phyloP scores from a whole-genome alignment of 208 protist species.

The Lotmaria passim region DNA sequence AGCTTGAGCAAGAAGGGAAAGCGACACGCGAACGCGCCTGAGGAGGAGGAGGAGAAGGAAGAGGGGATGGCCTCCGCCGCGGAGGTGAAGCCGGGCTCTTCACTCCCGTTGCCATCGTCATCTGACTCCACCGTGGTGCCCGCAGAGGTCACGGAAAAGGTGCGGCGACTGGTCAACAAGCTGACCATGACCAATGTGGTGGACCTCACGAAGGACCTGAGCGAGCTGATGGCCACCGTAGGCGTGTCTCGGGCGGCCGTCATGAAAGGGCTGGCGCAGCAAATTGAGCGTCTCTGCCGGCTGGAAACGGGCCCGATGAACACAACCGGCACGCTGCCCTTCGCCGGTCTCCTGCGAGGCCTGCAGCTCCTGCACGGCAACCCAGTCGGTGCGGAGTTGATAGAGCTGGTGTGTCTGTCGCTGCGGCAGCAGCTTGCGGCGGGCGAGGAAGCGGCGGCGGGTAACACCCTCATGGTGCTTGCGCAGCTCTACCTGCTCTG shows the following conservation, averaged over 20 bases:
- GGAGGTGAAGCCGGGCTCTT: not conserved
- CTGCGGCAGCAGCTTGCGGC: constrained; percentile 53
- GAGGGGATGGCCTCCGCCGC: not conserved
- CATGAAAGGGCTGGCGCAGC: constrained; percentile 49
- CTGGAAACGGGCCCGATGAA: constrained; percentile 63
- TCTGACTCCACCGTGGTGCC: constrained; percentile 26
- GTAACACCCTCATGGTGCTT: constrained; percentile 70
- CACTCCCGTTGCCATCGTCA: not conserved
- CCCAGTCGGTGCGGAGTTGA: constrained; percentile 67
- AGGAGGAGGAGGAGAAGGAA: not conserved
- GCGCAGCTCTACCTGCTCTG: constrained; percentile 77
- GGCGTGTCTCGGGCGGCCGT: constrained; percentile 62
- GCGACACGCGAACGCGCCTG: not conserved
- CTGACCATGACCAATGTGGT: constrained; percentile 82
- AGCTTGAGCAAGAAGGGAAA: not conserved
- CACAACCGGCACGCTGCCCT: constrained; percentile 61
- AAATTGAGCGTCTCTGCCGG: constrained; percentile 65
- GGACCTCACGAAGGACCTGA: constrained; percentile 64
- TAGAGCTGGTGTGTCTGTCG: constrained; percentile 56
- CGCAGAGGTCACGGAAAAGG: constrained; percentile 37
- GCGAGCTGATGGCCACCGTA: constrained; percentile 40
- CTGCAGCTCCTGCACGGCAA: constrained; percentile 78
- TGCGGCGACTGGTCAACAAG: constrained; percentile 74
- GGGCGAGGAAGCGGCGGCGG: constrained; percentile 54
- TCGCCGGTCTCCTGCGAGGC: constrained; percentile 77